Evolutionary conservation across 768 basidiomycete genomes (phyloP).

Genomic region (Coprinopsis cinerea): DNA sequence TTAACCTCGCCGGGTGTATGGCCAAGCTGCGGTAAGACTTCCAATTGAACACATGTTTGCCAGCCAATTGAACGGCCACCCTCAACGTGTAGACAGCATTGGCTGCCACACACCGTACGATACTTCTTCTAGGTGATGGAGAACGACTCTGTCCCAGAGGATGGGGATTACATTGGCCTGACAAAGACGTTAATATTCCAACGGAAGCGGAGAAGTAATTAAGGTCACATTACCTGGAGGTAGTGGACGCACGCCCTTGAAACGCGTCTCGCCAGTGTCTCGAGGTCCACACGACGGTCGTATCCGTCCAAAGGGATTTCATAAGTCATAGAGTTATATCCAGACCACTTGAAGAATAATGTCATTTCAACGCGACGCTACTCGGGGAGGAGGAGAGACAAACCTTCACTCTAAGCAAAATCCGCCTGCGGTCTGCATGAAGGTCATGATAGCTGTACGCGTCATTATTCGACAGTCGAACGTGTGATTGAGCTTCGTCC

Average conservation of each 20-base stretch:
- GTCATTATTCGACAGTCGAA: slow-evolving; percentile 55
- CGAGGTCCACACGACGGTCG: slow-evolving; percentile 57
- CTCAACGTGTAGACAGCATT: slow-evolving; percentile 45
- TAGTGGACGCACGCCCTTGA: slow-evolving; percentile 71
- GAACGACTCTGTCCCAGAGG: slow-evolving; percentile 59
- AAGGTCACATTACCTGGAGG: slow-evolving; percentile 46
- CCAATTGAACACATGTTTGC: not conserved
- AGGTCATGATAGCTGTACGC: slow-evolving; percentile 60
- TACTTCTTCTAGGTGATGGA: slow-evolving; percentile 69
- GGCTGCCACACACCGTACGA: slow-evolving; percentile 70
- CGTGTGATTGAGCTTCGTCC: slow-evolving; percentile 61
- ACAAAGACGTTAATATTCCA: slow-evolving; percentile 3
- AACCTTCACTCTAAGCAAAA: slow-evolving; percentile 59
- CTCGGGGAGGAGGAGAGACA: slow-evolving; percentile 15
- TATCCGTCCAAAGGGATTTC: slow-evolving; percentile 69
- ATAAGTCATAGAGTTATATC: slow-evolving; percentile 65
- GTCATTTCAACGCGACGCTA: not conserved
- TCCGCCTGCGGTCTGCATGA: slow-evolving; percentile 57
- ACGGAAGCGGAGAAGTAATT: slow-evolving; percentile 1
- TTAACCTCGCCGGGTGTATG: too few species aligned
- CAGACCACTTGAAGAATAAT: slow-evolving; percentile 51
- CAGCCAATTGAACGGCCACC: not conserved
- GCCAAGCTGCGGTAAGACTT: too few species aligned
- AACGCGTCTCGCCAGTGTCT: slow-evolving; percentile 63
- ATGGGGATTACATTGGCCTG: slow-evolving; percentile 69